Conservation (phyloP, 73 alveolate genomes). For the Paramecium pentaurelia region DNA sequence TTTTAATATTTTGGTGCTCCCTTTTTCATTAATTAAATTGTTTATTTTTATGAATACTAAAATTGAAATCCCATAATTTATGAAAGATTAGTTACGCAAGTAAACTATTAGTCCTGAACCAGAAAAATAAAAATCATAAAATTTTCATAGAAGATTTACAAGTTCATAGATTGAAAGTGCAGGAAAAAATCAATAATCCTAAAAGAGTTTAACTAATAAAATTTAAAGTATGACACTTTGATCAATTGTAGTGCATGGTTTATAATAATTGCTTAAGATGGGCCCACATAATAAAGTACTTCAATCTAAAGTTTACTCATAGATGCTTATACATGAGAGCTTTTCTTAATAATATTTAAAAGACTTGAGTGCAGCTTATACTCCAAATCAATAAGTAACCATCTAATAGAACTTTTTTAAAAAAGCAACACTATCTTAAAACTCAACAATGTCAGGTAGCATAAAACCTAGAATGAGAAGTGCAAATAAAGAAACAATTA, state of each 20-base stretch:
- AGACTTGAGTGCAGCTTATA: not conserved
- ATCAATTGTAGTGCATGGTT: slow-evolving; percentile 33
- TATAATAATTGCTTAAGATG: slow-evolving; percentile 7
- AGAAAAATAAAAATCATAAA: not conserved
- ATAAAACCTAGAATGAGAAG: slow-evolving; percentile 31
- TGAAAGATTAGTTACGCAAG: slow-evolving; percentile 3
- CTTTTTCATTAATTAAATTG: slow-evolving; percentile 41
- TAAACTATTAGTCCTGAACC: slow-evolving; percentile 36
- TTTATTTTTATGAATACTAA: not conserved
- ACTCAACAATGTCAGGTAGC: slow-evolving; percentile 44
- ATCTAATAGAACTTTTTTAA: slow-evolving; percentile 13
- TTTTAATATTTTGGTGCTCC: slow-evolving; percentile 42
- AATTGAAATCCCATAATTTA: slow-evolving; percentile 14
- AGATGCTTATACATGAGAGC: slow-evolving; percentile 29
- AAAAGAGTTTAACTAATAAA: not conserved
- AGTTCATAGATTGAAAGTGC: slow-evolving; percentile 12
- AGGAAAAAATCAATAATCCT: not conserved
- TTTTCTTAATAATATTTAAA: slow-evolving; percentile 28
- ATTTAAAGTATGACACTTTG: not conserved
- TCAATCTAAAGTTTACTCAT: slow-evolving; percentile 10
- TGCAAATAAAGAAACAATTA: slow-evolving; percentile 14
- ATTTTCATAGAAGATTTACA: slow-evolving; percentile 24
- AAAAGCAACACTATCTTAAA: not conserved
- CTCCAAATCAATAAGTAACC: not conserved
- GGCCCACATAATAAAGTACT: not conserved